Evolutionary conservation across 176 grass and related monocot species (phyloP).

Genomic region (Secale cereale): DNA sequence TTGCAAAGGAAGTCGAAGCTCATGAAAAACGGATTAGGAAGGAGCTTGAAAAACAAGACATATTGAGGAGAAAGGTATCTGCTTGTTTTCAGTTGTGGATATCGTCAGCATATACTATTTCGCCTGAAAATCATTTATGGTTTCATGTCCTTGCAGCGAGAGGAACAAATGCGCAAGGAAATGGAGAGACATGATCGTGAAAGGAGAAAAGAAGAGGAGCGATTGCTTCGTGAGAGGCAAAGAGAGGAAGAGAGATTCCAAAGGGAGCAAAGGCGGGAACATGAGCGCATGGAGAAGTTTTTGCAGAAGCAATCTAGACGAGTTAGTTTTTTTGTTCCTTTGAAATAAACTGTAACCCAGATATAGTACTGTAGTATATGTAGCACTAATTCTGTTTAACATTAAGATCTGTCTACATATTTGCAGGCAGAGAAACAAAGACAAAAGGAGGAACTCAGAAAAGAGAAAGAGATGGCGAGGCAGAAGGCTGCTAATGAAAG

Average conservation of each 20-base stretch:
- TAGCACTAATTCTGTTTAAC: not conserved
- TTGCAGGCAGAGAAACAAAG: constrained; percentile 84
- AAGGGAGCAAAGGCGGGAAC: constrained; percentile 79
- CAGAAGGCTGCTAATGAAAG: constrained; percentile 87
- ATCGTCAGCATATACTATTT: constrained; percentile 25
- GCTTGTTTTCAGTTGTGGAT: constrained; percentile 13
- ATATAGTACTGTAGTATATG: constrained; percentile 12
- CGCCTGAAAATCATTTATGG: constrained; percentile 7
- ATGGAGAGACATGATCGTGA: constrained; percentile 94
- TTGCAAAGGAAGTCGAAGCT: constrained; percentile 97
- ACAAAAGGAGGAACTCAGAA: constrained; percentile 92
- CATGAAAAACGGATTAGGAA: constrained; percentile 93
- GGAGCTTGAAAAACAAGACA: constrained; percentile 98
- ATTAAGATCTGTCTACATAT: constrained; percentile 7
- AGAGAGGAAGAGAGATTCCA: constrained; percentile 91
- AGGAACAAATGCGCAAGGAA: constrained; percentile 91
- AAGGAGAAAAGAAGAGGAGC: constrained; percentile 97
- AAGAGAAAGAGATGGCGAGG: constrained; percentile 80
- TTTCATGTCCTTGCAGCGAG: constrained; percentile 53
- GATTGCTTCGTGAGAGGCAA: constrained; percentile 80
- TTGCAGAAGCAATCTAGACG: constrained; percentile 73
- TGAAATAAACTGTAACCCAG: constrained; percentile 7
- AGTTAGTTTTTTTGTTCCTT: constrained; percentile 53
- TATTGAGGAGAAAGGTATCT: constrained; percentile 84
- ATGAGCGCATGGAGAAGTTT: constrained; percentile 88